Evolutionary conservation across 139 green algal species (phyloP).

Genomic region (Tetradesmus obliquus): DNA sequence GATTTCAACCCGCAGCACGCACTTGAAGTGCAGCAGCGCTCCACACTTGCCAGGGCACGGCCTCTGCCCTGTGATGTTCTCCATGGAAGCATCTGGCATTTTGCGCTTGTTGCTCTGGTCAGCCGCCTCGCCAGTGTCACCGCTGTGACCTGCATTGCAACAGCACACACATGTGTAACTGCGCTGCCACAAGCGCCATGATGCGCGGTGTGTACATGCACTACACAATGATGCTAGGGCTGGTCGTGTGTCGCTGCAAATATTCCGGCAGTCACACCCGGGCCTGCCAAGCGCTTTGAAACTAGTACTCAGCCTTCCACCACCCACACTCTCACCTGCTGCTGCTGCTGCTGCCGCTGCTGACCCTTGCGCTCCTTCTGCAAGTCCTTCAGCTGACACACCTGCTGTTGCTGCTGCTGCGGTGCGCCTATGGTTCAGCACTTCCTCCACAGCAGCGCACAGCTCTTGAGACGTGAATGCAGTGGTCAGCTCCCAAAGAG

Average conservation of each 20-base stretch:
- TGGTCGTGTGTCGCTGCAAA: neutral
- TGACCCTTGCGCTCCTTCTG: neutral
- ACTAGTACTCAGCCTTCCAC: neutral
- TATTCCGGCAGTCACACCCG: too few species aligned
- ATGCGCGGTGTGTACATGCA: neutral
- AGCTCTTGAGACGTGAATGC: neutral
- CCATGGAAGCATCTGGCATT: neutral
- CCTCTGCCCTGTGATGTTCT: neutral
- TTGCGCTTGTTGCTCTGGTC: neutral
- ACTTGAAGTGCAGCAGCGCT: neutral
- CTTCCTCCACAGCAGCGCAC: neutral
- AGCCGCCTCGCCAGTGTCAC: neutral
- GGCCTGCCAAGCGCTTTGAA: too few species aligned
- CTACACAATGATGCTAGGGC: neutral
- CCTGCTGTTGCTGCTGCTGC: neutral
- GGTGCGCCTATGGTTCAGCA: neutral
- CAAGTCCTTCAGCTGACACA: neutral
- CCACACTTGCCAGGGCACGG: neutral
- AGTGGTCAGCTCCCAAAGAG: neutral
- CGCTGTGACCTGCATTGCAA: neutral
- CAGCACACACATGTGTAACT: neutral
- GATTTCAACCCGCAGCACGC: too few species aligned
- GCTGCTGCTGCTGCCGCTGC: too few species aligned
- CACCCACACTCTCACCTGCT: neutral
- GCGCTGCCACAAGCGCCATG: neutral